These are phyloP conservation scores for Ceratobasidium theobromae DNA, from an alignment of 1,284 basidiomycete species.

Conservation along the genomic window DNA sequence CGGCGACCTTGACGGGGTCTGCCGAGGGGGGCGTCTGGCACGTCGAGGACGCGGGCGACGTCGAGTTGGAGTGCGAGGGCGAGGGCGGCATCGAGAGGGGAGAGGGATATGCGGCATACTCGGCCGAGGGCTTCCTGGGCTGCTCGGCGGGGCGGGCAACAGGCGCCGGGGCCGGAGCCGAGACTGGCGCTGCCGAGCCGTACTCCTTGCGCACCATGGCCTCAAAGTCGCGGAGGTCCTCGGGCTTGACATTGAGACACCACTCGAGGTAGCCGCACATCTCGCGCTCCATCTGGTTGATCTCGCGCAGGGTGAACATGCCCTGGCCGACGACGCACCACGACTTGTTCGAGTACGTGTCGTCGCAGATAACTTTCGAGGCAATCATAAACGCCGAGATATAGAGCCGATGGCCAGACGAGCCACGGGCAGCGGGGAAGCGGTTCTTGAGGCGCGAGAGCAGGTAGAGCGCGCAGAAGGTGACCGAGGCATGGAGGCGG, in stretches of 20 bases:
- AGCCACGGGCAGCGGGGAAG: conserved; percentile 89
- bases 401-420: conserved; percentile 87
- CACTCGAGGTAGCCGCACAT: conserved; percentile 93
- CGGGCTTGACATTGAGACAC: conserved; percentile 78
- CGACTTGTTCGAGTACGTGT: conserved; percentile 95
- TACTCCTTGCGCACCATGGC: conserved; percentile 63
- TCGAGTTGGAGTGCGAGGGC: conserved; percentile 36
- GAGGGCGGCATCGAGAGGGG: conserved; percentile 35
- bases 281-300: conserved; percentile 95
- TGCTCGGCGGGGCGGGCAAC: not conserved
- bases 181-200: conserved; percentile 34
- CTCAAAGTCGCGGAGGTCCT: conserved; percentile 67
- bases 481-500: conserved; percentile 77
- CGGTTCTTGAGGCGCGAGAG: conserved; percentile 85
- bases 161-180: not conserved
- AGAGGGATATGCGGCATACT: conserved; percentile 31
- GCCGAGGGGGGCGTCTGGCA: conserved; percentile 36
- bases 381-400: conserved; percentile 94
- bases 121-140: conserved; percentile 9
- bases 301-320: conserved; percentile 86
- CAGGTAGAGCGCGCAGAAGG: conserved; percentile 81
- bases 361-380: conserved; percentile 89
- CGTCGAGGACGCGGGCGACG: conserved; percentile 37
- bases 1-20: conserved; percentile 27
- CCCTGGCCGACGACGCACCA: conserved; percentile 93